Percentiles rank a stretch among this genome's conserved stretches.
Conservation (phyloP, 192 early-diverging fungal genomes). For the Chytriomyces sp. region DNA sequence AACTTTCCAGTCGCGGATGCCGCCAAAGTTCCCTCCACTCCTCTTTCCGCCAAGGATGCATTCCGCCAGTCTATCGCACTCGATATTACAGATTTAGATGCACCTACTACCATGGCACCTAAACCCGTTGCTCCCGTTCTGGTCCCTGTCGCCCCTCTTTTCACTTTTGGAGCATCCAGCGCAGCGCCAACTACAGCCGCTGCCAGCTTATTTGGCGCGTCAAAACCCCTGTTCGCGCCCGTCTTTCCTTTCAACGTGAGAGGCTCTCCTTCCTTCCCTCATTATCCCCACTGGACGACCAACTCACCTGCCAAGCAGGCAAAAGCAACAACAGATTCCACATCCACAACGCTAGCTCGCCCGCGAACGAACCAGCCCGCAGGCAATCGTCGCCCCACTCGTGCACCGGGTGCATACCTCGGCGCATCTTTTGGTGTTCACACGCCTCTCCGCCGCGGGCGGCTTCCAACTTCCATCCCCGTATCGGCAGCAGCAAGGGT, state of each 20-base stretch:
- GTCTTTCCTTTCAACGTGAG: constrained; percentile 23
- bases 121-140: background rate
- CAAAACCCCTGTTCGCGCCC: constrained; percentile 24
- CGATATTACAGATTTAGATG: constrained; percentile 4
- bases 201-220: constrained; percentile 12
- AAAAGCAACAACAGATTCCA: background rate
- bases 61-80: constrained; percentile 16
- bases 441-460: background rate
- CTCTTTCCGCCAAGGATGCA: background rate
- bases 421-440: constrained; percentile 16
- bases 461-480: background rate
- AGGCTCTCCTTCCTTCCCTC: background rate
- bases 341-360: background rate
- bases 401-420: background rate
- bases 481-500: background rate
- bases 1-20: background rate
- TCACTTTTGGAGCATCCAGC: constrained; percentile 15
- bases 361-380: background rate
- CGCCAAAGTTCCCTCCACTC: background rate
- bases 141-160: background rate
- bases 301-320: background rate
- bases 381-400: background rate
- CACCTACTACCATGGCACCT: background rate
- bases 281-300: background rate
- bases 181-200: background rate